Base-by-base conservation (phyloP, 2,329 filamentous ascomycete species). In the Fusarium lateritium region DNA sequence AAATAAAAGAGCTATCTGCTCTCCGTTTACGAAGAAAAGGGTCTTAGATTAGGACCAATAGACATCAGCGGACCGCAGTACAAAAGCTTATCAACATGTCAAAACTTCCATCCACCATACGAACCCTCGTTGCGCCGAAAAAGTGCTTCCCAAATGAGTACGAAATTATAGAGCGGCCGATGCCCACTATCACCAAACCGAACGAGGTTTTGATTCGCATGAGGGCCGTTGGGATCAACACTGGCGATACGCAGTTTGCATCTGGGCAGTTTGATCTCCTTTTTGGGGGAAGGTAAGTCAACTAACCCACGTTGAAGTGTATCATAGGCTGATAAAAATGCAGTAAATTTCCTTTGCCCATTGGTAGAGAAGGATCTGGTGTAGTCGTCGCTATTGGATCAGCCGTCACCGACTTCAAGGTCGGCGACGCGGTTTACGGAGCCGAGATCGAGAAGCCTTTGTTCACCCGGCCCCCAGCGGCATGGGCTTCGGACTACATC, bases 201-300 rank as follows among this genome's bases (percentile, higher is more conserved):
- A 75, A 82, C 28, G 77, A 86, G 6, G 74, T 88, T 2, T 72
- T 87, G 3, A 62, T 85, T 13, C 74, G 74, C 17, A 75, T 84
- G 28, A 76, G 81, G 39, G 79, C 82, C 5, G 78, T 74, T 4
- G 68, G 70, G 2, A 74, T 83, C 5, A 72, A 74, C n/a, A 77
- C 78, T 1, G 77, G 77, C 1, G 80, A 84, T 15, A 77, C 79
- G 1, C 70, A 76, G 43, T 33, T 77, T 11, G 73, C 75, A 9
- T 60, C 64, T 6, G 78, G 81, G 3, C 36, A 49, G 13, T 22
- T 74, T 7, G 69, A 57, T 13, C 49, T 78, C 3, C 6, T 82
- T 1, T 9, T 70, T 2, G 73, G 73, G 10, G 51, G 68, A n/a
- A 38, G 75, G 78, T 81, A 70, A 51, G 76, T 72, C 15, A 43